Conservation (phyloP, 2,329 filamentous ascomycete species). For the Bipolaris sorokiniana region DNA sequence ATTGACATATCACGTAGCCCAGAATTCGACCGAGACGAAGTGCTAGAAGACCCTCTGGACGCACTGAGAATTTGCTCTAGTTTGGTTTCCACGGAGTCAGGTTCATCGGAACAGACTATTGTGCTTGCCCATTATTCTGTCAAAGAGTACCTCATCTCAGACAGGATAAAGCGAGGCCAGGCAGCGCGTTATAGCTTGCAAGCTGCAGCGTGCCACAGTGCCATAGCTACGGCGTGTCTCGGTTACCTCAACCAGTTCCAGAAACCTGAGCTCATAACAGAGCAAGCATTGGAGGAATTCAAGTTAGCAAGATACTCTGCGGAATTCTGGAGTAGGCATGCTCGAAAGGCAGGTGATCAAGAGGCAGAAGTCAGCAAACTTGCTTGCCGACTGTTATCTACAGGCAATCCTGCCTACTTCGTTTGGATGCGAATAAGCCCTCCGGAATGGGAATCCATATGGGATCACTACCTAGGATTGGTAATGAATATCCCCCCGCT, state of each 20-base stretch:
- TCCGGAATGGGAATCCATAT: conserved; percentile 11
- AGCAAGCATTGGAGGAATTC: conserved; percentile 10
- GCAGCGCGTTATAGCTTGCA: conserved; percentile 33
- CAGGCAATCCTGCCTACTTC: conserved; percentile 20
- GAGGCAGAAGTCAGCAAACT: conserved; percentile 12
- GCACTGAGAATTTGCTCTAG: conserved; percentile 41
- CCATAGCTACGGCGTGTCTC: conserved; percentile 32
- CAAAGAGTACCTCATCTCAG: conserved; percentile 44
- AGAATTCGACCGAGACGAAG: conserved; percentile 43
- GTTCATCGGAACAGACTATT: conserved; percentile 20
- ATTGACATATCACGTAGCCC: conserved; percentile 33
- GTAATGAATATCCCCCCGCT: conserved; percentile 19
- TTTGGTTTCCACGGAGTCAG: too few species aligned
- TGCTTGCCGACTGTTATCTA: conserved; percentile 19
- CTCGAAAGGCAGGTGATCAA: conserved; percentile 14
- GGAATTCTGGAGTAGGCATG: conserved; percentile 36
- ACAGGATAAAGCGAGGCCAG: conserved; percentile 28
- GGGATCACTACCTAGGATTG: too few species aligned
- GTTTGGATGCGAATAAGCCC: conserved; percentile 28
- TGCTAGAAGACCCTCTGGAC: conserved; percentile 44
- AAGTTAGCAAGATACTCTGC: conserved; percentile 37
- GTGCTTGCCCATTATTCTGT: conserved; percentile 45
- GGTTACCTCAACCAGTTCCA: conserved; percentile 37
- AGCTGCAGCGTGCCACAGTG: conserved; percentile 23
- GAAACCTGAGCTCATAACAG: conserved; percentile 2